Conservation (phyloP, 2,329 filamentous ascomycete genomes). For the Alternaria brassicicola region DNA sequence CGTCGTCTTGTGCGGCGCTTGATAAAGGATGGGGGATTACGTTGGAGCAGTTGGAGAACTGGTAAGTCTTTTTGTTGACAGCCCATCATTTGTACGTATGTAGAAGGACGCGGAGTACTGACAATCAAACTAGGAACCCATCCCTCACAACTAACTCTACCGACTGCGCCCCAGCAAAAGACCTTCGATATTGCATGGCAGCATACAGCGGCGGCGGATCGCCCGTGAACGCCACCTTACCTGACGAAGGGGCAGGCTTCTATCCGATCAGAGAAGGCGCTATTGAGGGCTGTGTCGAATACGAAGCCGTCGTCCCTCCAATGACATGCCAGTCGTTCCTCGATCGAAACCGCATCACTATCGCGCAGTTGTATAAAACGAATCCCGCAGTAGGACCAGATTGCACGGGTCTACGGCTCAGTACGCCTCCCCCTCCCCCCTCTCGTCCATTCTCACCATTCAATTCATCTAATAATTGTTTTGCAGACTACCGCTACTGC, state of each 20-base stretch:
- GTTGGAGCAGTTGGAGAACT: conserved; percentile 10
- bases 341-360: conserved; percentile 5
- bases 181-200: conserved; percentile 15
- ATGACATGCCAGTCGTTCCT: conserved; percentile 15
- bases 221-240: conserved; percentile 1
- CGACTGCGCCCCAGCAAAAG: conserved; percentile 10
- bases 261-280: conserved; percentile 13
- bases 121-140: conserved; percentile 7
- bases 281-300: conserved; percentile 12
- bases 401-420: background rate
- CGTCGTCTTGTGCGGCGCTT: background rate
- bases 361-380: conserved; percentile 12
- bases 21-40: conserved; percentile 6
- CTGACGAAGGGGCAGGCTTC: conserved; percentile 7
- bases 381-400: background rate
- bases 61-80: conserved; percentile 1
- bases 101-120: background rate
- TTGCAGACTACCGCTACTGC: conserved; percentile 11
- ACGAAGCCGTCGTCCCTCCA: conserved; percentile 9
- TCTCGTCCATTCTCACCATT: conserved; percentile 1
- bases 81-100: too few relatives aligned
- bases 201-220: conserved; percentile 5
- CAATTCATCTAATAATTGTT: conserved; percentile 7
- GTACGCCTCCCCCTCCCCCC: conserved; percentile 3
- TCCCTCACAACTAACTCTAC: conserved; percentile 9